phyloP scores from a whole-genome alignment of 345 rosid species.

The Cardiospermum halicacabum region DNA sequence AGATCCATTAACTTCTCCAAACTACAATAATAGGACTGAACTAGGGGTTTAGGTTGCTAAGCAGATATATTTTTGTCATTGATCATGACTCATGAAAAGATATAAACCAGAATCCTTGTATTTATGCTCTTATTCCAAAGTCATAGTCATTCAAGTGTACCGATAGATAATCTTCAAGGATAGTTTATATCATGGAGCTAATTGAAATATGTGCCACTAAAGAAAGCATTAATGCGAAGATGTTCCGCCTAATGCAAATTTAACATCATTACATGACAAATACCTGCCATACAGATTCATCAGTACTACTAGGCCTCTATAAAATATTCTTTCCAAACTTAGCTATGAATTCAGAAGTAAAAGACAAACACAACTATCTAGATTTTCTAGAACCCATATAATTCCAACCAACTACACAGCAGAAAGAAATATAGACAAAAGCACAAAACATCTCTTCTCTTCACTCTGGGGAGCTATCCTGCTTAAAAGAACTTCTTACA shows the following conservation, averaged over 20 bases:
- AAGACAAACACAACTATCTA: background rate
- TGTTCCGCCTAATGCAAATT: background rate
- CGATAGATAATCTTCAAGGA: background rate
- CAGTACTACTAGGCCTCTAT: background rate
- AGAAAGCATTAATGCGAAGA: background rate
- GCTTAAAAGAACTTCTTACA: no score
- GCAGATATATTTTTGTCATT: background rate
- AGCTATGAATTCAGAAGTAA: background rate
- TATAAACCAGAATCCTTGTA: background rate
- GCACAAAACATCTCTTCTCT: background rate
- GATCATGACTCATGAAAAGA: background rate
- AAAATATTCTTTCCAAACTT: background rate
- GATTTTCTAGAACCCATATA: background rate
- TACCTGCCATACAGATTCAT: background rate
- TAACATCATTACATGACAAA: background rate
- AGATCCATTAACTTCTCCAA: conserved; percentile 1
- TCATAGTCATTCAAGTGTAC: background rate
- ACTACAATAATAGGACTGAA: background rate
- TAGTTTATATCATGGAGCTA: background rate
- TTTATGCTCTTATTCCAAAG: background rate
- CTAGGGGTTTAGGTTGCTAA: background rate
- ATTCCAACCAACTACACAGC: background rate
- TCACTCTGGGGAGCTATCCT: background rate
- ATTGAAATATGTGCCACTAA: background rate
- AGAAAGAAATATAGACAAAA: background rate